A percentile compares a stretch with the other conserved stretches of the same genome.
Conservation (phyloP, 2,329 filamentous ascomycete species). For the Ceratocystis albifundus region DNA sequence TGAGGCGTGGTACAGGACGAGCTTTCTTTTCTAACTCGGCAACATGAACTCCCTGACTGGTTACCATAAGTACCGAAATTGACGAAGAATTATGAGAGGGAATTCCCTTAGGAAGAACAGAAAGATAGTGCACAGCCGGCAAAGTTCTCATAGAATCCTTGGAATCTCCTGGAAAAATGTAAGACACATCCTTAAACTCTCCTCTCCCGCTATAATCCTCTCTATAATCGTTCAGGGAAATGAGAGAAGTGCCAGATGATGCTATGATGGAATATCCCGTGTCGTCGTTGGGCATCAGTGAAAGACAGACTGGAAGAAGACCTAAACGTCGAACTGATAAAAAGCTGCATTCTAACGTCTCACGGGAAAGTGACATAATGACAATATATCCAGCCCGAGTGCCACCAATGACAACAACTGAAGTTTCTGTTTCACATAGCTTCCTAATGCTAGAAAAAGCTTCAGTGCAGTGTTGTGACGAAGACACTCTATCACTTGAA, state of each 20-base stretch:
- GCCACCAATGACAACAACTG: constrained; percentile 34
- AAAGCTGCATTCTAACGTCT: constrained; percentile 12
- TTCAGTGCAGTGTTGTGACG: constrained; percentile 28
- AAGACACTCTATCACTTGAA: constrained; percentile 5
- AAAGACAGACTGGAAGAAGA: constrained; percentile 28
- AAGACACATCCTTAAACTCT: constrained; percentile 34
- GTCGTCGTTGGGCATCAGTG: background rate
- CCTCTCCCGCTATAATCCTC: constrained; percentile 22
- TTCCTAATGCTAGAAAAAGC: constrained; percentile 38
- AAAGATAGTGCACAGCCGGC: constrained; percentile 11
- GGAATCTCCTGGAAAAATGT: constrained; percentile 43
- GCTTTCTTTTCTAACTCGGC: constrained; percentile 39
- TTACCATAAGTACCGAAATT: constrained; percentile 33
- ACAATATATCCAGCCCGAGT: constrained; percentile 43
- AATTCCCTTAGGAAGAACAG: constrained; percentile 13
- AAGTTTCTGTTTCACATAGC: constrained; percentile 27
- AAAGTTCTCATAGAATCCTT: constrained; percentile 29
- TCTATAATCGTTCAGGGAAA: constrained; percentile 35
- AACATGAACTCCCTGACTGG: constrained; percentile 41
- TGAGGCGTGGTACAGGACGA: constrained; percentile 39
- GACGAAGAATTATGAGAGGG: background rate
- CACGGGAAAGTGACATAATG: constrained; percentile 28
- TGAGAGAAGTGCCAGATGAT: constrained; percentile 39
- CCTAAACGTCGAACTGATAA: constrained; percentile 27
- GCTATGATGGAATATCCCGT: constrained; percentile 32